Evolutionary conservation across 2,329 filamentous ascomycete genomes (phyloP).

Genomic region (Hypoxylon sp.): DNA sequence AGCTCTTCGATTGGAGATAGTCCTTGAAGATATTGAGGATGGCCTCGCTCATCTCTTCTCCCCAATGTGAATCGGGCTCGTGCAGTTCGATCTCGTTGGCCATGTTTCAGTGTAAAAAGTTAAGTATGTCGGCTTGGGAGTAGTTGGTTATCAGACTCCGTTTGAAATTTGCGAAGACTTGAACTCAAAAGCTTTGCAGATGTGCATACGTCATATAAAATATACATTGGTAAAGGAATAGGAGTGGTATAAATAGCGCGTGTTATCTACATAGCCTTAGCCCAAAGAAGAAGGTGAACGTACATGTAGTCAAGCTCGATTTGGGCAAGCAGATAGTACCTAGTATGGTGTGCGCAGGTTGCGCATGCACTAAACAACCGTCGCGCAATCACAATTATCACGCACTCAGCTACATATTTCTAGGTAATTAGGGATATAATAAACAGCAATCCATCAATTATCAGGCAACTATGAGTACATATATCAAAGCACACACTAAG

Average conservation of each 20-base stretch:
- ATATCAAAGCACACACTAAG: neutral
- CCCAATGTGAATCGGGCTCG: slow-evolving; percentile 2
- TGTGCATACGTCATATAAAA: slow-evolving; percentile 9
- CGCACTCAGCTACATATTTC: neutral
- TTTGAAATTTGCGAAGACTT: neutral
- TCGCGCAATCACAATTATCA: neutral
- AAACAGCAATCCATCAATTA: neutral
- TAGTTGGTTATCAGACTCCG: neutral
- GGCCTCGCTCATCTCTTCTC: slow-evolving; percentile 17
- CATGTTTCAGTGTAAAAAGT: slow-evolving; percentile 12
- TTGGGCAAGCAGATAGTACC: no score
- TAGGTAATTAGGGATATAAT: neutral
- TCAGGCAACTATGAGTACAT: neutral
- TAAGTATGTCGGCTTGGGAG: neutral
- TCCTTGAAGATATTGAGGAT: slow-evolving; percentile 47
- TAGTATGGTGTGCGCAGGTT: no score
- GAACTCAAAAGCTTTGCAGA: neutral
- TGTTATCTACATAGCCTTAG: slow-evolving; percentile 14
- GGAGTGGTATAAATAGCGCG: slow-evolving; percentile 7
- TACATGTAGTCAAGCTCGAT: neutral
- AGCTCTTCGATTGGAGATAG: slow-evolving; percentile 38
- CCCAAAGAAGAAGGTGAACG: slow-evolving; percentile 33
- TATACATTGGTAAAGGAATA: neutral
- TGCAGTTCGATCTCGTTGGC: slow-evolving; percentile 15
- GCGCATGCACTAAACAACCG: neutral